Percentiles rank a stretch among this genome's conserved stretches.
Conservation (phyloP, 23 red algal species). For the Chondrus crispus region DNA sequence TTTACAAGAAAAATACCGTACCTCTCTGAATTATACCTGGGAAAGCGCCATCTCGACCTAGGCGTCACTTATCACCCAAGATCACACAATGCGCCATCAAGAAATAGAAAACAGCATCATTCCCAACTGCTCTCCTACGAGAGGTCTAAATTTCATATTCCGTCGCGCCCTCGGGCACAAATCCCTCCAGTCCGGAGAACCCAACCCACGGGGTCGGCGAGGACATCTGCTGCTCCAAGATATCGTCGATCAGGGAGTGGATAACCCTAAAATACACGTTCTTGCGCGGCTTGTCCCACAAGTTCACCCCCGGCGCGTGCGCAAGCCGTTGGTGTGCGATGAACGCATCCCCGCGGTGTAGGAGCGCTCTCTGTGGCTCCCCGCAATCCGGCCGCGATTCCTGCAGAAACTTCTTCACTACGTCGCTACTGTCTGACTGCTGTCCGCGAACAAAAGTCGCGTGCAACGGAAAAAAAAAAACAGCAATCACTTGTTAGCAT, state of each 20-base stretch:
- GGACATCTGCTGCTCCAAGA: not conserved
- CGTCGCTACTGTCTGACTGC: too few relatives aligned
- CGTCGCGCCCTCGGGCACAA: not conserved
- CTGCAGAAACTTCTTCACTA: not conserved
- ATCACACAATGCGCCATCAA: too few relatives aligned
- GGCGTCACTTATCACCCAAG: too few relatives aligned
- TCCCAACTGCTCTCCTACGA: too few relatives aligned
- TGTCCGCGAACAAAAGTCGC: too few relatives aligned
- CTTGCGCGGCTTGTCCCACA: not conserved
- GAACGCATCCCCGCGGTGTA: conserved; percentile 22
- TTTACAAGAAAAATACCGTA: too few relatives aligned
- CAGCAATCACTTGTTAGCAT: too few relatives aligned
- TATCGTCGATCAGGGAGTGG: not conserved
- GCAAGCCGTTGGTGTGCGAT: conserved; percentile 39
- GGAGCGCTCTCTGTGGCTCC: not conserved
- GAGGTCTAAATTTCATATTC: not conserved
- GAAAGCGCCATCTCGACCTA: too few relatives aligned
- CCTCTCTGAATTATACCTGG: too few relatives aligned
- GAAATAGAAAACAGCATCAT: too few relatives aligned
- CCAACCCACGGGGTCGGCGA: not conserved
- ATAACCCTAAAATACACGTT: conserved; percentile 42
- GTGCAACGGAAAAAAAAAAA: too few relatives aligned
- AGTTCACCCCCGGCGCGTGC: conserved; percentile 28
- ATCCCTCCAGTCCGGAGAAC: not conserved
- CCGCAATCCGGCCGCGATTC: not conserved